Evolutionary conservation across 2,329 filamentous ascomycete genomes (phyloP).

Genomic region (Aspergillus nomiae): DNA sequence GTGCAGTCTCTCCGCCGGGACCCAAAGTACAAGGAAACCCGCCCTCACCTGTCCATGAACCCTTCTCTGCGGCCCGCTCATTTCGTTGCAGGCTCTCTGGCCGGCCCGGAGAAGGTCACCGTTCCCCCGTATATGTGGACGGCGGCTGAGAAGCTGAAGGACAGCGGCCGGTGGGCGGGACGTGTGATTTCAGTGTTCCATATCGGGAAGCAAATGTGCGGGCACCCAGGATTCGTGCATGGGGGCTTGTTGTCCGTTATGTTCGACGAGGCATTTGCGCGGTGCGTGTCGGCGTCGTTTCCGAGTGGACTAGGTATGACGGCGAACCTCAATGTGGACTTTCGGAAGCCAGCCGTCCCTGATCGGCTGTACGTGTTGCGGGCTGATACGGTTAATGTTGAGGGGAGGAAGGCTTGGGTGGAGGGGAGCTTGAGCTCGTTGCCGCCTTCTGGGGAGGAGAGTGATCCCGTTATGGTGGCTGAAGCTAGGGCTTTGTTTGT

Average conservation of each 20-base stretch:
- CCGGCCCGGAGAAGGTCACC: constrained; percentile 71
- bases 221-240: constrained; percentile 39
- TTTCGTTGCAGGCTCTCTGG: constrained; percentile 75
- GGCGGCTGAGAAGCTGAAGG: constrained; percentile 10
- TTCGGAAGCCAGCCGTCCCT: constrained; percentile 34
- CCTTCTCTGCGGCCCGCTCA: constrained; percentile 67
- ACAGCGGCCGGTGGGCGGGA: background rate
- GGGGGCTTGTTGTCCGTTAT: constrained; percentile 37
- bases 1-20: constrained; percentile 65
- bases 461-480: constrained; percentile 33
- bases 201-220: constrained; percentile 35
- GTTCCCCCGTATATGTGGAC: constrained; percentile 67
- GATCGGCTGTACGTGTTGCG: constrained; percentile 35
- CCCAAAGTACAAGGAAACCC: constrained; percentile 68
- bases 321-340: constrained; percentile 40
- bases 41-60: constrained; percentile 84
- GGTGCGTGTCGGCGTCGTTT: constrained; percentile 35
- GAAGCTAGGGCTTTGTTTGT: constrained; percentile 42
- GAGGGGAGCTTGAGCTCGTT: constrained; percentile 31
- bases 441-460: constrained; percentile 18
- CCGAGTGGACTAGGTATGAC: constrained; percentile 39
- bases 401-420: constrained; percentile 42
- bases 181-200: constrained; percentile 34
- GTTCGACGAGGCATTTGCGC: constrained; percentile 41
- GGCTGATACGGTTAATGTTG: constrained; percentile 35